A percentile compares a stretch with the other conserved stretches of the same genome.
Evolutionary conservation across 139 green algal species (phyloP).

Genomic region (Micractinium sp.): DNA sequence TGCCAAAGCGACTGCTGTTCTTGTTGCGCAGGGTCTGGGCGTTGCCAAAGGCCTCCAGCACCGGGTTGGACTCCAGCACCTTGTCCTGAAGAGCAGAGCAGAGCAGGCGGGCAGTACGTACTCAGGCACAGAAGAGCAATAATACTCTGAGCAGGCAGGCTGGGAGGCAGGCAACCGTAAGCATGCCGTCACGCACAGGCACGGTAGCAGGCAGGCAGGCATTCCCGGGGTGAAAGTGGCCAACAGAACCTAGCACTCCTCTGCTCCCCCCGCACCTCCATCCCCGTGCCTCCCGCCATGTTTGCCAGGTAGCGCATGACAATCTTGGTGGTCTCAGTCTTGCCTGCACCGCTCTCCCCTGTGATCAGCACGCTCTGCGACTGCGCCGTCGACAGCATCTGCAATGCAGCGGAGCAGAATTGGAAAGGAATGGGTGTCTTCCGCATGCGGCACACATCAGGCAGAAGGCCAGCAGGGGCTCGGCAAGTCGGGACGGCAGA

Average conservation of each 20-base stretch:
- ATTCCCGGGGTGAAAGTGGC: too few species aligned
- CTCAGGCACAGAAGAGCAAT: not conserved
- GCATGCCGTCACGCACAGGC: not conserved
- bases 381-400: conserved; percentile 34
- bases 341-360: conserved; percentile 87
- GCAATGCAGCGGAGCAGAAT: not conserved
- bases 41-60: conserved; percentile 97
- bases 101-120: not conserved
- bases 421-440: not conserved
- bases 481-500: not conserved
- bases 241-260: too few species aligned
- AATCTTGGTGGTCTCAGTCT: conserved; percentile 96
- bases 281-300: conserved; percentile 74
- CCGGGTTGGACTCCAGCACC: conserved; percentile 88
- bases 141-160: not conserved
- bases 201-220: not conserved
- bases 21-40: conserved; percentile 93
- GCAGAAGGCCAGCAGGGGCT: too few species aligned
- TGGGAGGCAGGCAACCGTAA: not conserved
- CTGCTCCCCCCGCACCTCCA: conserved; percentile 29
- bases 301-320: conserved; percentile 91
- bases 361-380: conserved; percentile 70
- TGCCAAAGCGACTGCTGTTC: conserved; percentile 93
- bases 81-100: conserved; percentile 40
- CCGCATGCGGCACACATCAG: not conserved